Evolutionary conservation across 371 early-diverging fungal species (phyloP).

Genomic region (Haplosporangium sp.): DNA sequence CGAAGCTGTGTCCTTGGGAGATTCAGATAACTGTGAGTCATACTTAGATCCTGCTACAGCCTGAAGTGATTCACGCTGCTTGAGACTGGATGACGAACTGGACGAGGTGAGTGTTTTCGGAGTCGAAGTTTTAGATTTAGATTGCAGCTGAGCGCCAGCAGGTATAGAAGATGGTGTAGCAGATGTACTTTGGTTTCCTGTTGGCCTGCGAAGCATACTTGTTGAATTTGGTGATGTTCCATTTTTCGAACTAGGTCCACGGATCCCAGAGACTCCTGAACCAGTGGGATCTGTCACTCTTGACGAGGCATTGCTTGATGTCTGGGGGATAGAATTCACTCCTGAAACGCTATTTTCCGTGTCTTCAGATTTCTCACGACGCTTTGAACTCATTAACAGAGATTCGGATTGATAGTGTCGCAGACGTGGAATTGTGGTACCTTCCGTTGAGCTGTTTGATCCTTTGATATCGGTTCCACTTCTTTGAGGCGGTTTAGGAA

Average conservation of each 20-base stretch:
- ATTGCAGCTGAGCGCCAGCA: neutral
- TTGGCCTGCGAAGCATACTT: conserved; percentile 10
- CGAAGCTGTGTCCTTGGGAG: conserved; percentile 3
- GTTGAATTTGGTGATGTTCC: neutral
- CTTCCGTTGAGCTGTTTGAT: neutral
- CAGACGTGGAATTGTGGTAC: neutral
- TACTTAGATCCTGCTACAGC: neutral
- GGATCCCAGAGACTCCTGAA: conserved; percentile 13
- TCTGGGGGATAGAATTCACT: conserved; percentile 23
- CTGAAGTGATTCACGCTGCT: conserved; percentile 13
- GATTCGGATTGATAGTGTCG: conserved; percentile 26
- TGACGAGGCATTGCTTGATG: conserved; percentile 7
- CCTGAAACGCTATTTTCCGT: conserved; percentile 28
- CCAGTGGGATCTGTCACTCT: neutral
- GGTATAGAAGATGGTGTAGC: neutral
- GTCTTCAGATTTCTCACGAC: conserved; percentile 13
- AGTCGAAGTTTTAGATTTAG: conserved; percentile 13
- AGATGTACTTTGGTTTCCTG: neutral
- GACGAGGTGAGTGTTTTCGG: conserved; percentile 4
- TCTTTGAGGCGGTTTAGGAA: conserved; percentile 40
- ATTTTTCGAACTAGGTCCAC: conserved; percentile 2
- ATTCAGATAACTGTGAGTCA: neutral
- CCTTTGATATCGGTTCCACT: conserved; percentile 16
- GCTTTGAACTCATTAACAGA: neutral
- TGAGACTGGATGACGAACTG: neutral